A percentile compares a stretch with the other conserved stretches of the same genome.
These are phyloP conservation scores for Vitis amurensis DNA, from an alignment of 164 flowering plant genomes.

Conservation along the genomic window DNA sequence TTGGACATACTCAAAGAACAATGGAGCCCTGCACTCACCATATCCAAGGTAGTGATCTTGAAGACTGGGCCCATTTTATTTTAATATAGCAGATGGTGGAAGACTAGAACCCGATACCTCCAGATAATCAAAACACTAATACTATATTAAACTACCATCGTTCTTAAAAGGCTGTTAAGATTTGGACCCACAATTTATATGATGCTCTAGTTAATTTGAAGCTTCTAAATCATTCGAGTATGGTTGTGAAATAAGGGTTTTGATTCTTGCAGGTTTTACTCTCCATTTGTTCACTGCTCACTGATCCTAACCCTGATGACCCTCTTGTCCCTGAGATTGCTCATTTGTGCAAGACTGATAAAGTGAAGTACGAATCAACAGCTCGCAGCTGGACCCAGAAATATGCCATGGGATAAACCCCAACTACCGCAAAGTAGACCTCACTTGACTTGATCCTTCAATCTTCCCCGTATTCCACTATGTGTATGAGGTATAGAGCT, in stretches of 20 bases:
- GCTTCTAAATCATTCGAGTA: not conserved
- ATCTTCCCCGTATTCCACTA: no score
- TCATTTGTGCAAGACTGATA: constrained; percentile 63
- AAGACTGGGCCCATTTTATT: not conserved
- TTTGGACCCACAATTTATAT: no score
- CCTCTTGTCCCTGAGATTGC: constrained; percentile 73
- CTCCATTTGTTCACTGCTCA: constrained; percentile 65
- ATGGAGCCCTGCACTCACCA: constrained; percentile 77
- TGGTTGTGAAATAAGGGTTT: not conserved
- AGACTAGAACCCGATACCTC: no score
- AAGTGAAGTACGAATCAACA: constrained; percentile 49
- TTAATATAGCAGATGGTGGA: no score
- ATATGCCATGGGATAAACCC: constrained; percentile 39
- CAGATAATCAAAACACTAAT: no score
- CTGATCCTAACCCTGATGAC: constrained; percentile 72
- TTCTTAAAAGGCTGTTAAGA: no score
- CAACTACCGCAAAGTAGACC: no score
- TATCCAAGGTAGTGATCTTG: constrained; percentile 46
- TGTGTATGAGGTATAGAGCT: no score
- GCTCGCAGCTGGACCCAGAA: constrained; percentile 72
- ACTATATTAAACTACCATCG: no score
- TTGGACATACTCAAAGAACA: constrained; percentile 72
- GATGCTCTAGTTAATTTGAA: no score
- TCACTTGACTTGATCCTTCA: no score
- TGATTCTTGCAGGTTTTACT: constrained; percentile 50